Evolutionary conservation across 805 yeast species (phyloP).

Genomic region (Wickerhamiella slavikovae): DNA sequence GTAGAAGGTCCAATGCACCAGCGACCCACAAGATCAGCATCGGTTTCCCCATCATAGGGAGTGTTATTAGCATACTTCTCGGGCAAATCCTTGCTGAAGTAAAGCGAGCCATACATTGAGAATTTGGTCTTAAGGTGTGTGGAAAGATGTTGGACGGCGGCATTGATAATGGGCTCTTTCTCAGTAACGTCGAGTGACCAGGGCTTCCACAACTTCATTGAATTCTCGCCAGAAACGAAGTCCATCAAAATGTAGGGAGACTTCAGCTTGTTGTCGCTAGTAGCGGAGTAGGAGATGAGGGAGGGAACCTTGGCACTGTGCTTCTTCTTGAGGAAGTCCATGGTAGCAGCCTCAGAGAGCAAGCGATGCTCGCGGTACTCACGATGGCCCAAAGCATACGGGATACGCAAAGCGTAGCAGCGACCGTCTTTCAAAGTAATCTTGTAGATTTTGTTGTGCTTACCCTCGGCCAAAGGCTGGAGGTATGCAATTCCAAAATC

Average conservation of each 20-base stretch:
- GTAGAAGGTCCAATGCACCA: constrained; percentile 86
- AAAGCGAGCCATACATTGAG: constrained; percentile 61
- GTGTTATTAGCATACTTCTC: constrained; percentile 22
- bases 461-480: constrained; percentile 80
- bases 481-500: constrained; percentile 41
- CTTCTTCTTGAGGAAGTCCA: constrained; percentile 57
- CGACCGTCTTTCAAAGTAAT: constrained; percentile 41
- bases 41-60: constrained; percentile 43
- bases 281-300: constrained; percentile 45
- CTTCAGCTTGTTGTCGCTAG: constrained; percentile 40
- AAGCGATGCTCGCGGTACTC: constrained; percentile 36
- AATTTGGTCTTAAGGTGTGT: constrained; percentile 36
- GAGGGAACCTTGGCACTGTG: constrained; percentile 48
- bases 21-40: constrained; percentile 33
- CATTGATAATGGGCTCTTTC: constrained; percentile 37
- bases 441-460: constrained; percentile 75
- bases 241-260: constrained; percentile 72
- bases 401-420: constrained; percentile 59
- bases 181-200: constrained; percentile 33
- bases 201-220: constrained; percentile 89
- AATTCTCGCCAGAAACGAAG: constrained; percentile 50
- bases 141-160: constrained; percentile 47
- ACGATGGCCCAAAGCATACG: constrained; percentile 56
- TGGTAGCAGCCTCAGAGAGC: constrained; percentile 81
- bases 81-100: constrained; percentile 50